Conservation (phyloP, 257 asterid species). For the Solanum chiquidenum region DNA sequence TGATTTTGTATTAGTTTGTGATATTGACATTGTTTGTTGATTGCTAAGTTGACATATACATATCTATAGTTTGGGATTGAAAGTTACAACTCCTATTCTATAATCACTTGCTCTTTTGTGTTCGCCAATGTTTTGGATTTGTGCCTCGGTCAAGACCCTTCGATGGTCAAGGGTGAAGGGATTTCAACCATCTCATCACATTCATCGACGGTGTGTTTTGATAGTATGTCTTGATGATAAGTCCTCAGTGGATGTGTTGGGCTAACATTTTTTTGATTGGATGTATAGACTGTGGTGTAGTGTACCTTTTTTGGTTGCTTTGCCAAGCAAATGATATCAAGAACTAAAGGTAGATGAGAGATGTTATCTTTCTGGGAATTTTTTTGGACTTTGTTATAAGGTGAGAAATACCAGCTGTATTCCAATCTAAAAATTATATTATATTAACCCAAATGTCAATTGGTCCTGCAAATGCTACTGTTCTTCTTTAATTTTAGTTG, state of each 20-base stretch:
- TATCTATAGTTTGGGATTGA: not conserved
- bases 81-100: not conserved
- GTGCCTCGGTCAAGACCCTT: not conserved
- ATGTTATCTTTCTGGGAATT: not conserved
- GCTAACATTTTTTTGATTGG: not conserved
- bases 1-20: not conserved
- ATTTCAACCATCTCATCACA: not conserved
- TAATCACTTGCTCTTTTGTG: not conserved
- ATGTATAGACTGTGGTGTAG: not conserved
- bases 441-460: not conserved
- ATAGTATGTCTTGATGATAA: not conserved
- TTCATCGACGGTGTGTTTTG: too few relatives aligned
- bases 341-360: conserved; percentile 19
- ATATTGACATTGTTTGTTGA: not conserved
- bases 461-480: not conserved
- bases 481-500: not conserved
- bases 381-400: not conserved
- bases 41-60: not conserved
- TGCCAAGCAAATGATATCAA: conserved; percentile 30
- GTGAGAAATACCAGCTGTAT: not conserved
- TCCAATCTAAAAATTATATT: not conserved
- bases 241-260: not conserved
- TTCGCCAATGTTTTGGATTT: not conserved
- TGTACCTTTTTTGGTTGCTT: conserved; percentile 5
- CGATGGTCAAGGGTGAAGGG: not conserved